A percentile compares a stretch with the other conserved stretches of the same genome.
phyloP scores from a whole-genome alignment of 2,329 filamentous ascomycete genomes.

The Colletotrichum sansevieriae region DNA sequence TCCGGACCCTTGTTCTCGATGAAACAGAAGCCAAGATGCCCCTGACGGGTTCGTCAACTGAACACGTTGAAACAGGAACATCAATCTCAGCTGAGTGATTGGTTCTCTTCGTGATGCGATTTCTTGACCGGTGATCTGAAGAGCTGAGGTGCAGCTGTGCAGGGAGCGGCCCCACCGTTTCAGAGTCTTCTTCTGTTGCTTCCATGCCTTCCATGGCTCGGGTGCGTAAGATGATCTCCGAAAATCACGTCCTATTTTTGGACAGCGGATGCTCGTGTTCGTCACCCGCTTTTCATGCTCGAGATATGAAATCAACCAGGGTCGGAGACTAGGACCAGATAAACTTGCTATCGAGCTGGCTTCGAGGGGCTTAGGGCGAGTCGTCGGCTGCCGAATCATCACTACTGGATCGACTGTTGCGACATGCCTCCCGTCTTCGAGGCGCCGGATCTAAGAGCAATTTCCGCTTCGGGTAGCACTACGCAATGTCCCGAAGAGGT shows the following conservation, averaged over 20 bases:
- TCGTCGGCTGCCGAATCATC: not conserved
- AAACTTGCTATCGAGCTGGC: not conserved
- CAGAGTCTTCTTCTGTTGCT: constrained; percentile 32
- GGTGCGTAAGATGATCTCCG: constrained; percentile 9
- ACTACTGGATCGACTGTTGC: not conserved
- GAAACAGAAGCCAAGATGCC: constrained; percentile 35
- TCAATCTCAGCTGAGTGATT: constrained; percentile 13
- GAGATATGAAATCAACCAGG: constrained; percentile 6
- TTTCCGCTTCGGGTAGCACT: constrained; percentile 32
- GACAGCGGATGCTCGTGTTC: constrained; percentile 18
- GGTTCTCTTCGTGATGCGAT: constrained; percentile 3
- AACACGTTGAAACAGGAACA: constrained; percentile 16
- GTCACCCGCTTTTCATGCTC: not conserved
- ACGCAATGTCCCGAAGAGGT: constrained; percentile 10
- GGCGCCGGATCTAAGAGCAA: constrained; percentile 29
- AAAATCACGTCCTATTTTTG: constrained; percentile 38
- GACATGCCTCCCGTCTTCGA: constrained; percentile 4
- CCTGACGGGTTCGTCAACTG: constrained; percentile 20
- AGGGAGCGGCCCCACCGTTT: constrained; percentile 25
- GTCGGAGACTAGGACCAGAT: not conserved
- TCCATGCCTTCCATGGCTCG: constrained; percentile 24
- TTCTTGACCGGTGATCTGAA: constrained; percentile 29
- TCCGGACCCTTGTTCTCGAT: constrained; percentile 16
- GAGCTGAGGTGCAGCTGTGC: constrained; percentile 26
- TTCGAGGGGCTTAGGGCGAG: not conserved